These are phyloP conservation scores for Podila horticola DNA, from an alignment of 192 early-diverging fungal genomes.

Conservation along the genomic window DNA sequence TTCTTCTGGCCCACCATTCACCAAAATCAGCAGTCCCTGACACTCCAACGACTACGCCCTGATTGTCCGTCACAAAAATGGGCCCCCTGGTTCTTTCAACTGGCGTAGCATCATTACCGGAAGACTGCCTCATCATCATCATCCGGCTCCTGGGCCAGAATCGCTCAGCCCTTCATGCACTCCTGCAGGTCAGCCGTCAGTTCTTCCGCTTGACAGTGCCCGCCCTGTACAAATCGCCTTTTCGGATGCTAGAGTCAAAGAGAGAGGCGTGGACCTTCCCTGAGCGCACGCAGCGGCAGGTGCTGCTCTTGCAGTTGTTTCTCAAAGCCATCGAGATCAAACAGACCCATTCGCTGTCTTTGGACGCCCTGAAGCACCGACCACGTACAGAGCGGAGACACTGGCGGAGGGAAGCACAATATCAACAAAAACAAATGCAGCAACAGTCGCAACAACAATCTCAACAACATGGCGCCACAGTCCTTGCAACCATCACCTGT, in stretches of 20 bases:
- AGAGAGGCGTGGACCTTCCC: constrained; percentile 18
- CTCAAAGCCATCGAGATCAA: constrained; percentile 22
- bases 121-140: constrained; percentile 34
- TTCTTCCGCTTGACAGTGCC: constrained; percentile 30
- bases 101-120: constrained; percentile 5
- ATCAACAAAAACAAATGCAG: not conserved
- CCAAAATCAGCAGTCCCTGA: no score
- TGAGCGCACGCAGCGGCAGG: constrained; percentile 34
- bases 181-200: constrained; percentile 30
- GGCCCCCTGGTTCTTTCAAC: no score
- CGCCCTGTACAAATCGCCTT: constrained; percentile 33
- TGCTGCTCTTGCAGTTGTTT: constrained; percentile 31
- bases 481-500: not conserved
- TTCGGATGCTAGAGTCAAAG: constrained; percentile 34
- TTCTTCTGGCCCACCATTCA: no score
- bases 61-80: no score
- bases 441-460: not conserved
- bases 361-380: no score
- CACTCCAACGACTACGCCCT: no score
- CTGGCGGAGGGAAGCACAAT: not conserved
- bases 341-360: not conserved
- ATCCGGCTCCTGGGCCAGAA: constrained; percentile 15
- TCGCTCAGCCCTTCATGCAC: constrained; percentile 23
- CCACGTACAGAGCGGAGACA: not conserved
- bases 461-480: not conserved